These are phyloP conservation scores for Myotisia sp. DNA, from an alignment of 2,329 filamentous ascomycete species.

Conservation along the genomic window DNA sequence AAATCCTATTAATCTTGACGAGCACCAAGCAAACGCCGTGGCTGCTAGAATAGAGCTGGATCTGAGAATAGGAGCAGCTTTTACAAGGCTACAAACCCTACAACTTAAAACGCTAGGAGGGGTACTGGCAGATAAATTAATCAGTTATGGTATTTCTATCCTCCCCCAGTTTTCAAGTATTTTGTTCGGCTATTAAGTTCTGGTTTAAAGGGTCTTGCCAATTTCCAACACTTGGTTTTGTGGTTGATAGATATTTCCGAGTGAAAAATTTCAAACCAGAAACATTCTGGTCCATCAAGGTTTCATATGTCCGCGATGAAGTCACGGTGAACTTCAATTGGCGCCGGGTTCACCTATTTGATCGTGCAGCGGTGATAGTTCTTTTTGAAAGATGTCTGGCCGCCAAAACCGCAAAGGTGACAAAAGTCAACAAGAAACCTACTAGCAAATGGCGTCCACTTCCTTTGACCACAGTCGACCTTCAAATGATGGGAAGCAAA, in stretches of 20 bases:
- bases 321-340: slow-evolving; percentile 75
- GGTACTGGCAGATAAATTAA: slow-evolving; percentile 47
- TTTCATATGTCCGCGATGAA: slow-evolving; percentile 61
- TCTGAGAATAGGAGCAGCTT: slow-evolving; percentile 78
- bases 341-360: slow-evolving; percentile 71
- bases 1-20: slow-evolving; percentile 63
- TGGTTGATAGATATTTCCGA: slow-evolving; percentile 88
- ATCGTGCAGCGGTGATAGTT: slow-evolving; percentile 64
- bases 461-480: slow-evolving; percentile 84
- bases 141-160: slow-evolving; percentile 66
- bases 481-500: slow-evolving; percentile 87
- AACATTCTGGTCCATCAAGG: slow-evolving; percentile 79
- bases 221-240: slow-evolving; percentile 91
- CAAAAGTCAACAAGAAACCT: slow-evolving; percentile 75
- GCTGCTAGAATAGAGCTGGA: slow-evolving; percentile 82
- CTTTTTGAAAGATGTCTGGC: slow-evolving; percentile 73
- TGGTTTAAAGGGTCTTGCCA: slow-evolving; percentile 61
- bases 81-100: slow-evolving; percentile 75
- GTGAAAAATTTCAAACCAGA: slow-evolving; percentile 91
- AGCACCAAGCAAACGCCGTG: slow-evolving; percentile 76
- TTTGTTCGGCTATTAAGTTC: slow-evolving; percentile 5
- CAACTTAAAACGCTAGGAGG: slow-evolving; percentile 60
- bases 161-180: not conserved
- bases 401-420: slow-evolving; percentile 64
- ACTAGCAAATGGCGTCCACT: slow-evolving; percentile 90